phyloP scores from a whole-genome alignment of 345 rosid species.

The Populus davidiana region DNA sequence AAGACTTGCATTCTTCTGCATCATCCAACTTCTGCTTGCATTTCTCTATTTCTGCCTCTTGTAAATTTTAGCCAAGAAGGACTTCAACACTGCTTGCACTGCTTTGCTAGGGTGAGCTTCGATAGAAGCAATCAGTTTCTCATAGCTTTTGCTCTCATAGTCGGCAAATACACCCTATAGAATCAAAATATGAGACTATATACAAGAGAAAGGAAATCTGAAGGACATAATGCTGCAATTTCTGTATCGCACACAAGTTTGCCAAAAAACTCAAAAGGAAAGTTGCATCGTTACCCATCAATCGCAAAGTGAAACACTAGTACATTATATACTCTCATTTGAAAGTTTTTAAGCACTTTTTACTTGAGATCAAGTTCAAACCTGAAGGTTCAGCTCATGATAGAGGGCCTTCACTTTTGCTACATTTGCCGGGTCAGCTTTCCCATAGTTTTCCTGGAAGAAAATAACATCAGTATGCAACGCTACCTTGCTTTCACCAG shows the following conservation, averaged over 20 bases:
- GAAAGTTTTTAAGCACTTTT: not conserved
- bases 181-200: not conserved
- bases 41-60: slow-evolving; percentile 56
- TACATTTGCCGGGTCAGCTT: slow-evolving; percentile 54
- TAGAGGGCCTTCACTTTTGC: slow-evolving; percentile 68
- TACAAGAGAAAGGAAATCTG: not conserved
- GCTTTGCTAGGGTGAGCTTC: slow-evolving; percentile 71
- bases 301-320: not conserved
- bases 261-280: not conserved
- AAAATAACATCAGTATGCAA: not conserved
- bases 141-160: slow-evolving; percentile 74
- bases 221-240: not conserved
- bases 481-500: too few species aligned
- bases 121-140: slow-evolving; percentile 51
- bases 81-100: slow-evolving; percentile 77
- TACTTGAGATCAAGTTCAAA: slow-evolving; percentile 18
- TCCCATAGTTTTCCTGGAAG: slow-evolving; percentile 77
- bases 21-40: not conserved
- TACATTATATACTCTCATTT: not conserved
- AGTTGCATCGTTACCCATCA: too few species aligned
- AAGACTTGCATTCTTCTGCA: slow-evolving; percentile 3
- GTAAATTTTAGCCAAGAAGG: slow-evolving; percentile 82
- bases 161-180: slow-evolving; percentile 57
- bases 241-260: not conserved
- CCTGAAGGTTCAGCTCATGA: slow-evolving; percentile 69